Base-by-base conservation (phyloP, 2,329 filamentous ascomycete species). In the Cryphonectria radicalis region DNA sequence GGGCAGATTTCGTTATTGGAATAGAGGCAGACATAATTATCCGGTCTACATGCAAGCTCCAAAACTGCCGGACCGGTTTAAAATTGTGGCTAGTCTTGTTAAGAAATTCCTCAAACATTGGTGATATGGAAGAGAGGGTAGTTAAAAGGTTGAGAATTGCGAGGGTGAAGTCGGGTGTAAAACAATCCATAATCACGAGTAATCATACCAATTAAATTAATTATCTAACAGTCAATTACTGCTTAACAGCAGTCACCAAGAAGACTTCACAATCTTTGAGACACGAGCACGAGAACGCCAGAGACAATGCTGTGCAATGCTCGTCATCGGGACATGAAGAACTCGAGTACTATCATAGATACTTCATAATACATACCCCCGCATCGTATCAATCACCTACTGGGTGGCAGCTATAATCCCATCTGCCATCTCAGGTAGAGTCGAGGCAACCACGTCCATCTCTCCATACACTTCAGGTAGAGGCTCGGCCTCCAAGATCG, bases 401-500 rank as follows among this genome's bases (percentile, higher is more conserved):
- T 62, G 37, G 8, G 69, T 72, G 8, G 69, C 70, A 28, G 70
- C 72, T 62, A 79, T 78, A 35, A 81, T 77, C 65, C 72, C 76
- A 40, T 83, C 79, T 0, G 85, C 86, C 83, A 88, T 84, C 17
- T 81, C 82, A 1, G 79, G 77, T 60, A 88, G 76, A 0, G 77
- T 80, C 43, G 82, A 81, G 6, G 82, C 82, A 65, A 84, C 79
- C 50, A 87, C 83, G 57, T 87, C 85, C 82, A 87, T 82, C 70
- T 83, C 77, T 0, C 80, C 83, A 78, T 86, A 88, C 0, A 89
- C 77, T 57, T 86, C 82, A n/a, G 78, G 75, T 63, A 83, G 83
- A 7, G 82, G 77, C 73, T 88, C 86, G 59, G 82, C 82, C 76
- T 89, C 86, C 72, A 83, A 83, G 0, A 85, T 79, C 4, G 83